Percentiles rank a stretch among this genome's conserved stretches.
Conservation (phyloP, 768 basidiomycete genomes). For the Podaxis sp. region DNA sequence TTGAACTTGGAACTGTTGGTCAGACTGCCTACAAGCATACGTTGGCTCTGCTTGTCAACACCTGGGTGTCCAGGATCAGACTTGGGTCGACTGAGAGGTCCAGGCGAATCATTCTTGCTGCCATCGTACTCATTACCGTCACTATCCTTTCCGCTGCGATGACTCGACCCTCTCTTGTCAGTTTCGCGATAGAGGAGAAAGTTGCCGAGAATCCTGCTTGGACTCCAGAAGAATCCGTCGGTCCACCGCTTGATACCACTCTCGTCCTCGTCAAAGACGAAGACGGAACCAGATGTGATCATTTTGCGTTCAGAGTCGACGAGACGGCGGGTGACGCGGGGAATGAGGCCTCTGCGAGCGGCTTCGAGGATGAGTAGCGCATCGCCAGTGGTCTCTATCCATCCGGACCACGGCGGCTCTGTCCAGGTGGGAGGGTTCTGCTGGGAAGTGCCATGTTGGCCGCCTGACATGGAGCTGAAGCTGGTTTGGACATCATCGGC, state of each 20-base stretch:
- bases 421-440: constrained; percentile 58
- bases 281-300: constrained; percentile 92
- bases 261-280: constrained; percentile 97
- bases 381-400: constrained; percentile 94
- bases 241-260: constrained; percentile 98
- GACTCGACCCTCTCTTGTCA: constrained; percentile 74
- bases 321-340: constrained; percentile 87
- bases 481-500: constrained; percentile 20
- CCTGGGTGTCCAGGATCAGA: constrained; percentile 42
- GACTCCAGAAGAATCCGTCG: constrained; percentile 96
- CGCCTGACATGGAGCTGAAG: constrained; percentile 35
- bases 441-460: constrained; percentile 33
- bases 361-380: constrained; percentile 97
- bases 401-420: constrained; percentile 90
- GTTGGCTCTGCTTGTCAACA: constrained; percentile 74
- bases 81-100: constrained; percentile 65
- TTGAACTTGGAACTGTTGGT: constrained; percentile 96
- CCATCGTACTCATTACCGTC: constrained; percentile 28
- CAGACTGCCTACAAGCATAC: constrained; percentile 83
- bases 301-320: constrained; percentile 91
- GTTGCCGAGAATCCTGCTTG: constrained; percentile 89
- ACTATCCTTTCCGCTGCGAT: constrained; percentile 45
- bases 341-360: constrained; percentile 85
- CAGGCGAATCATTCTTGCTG: constrained; percentile 26
- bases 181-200: constrained; percentile 95